A percentile compares a stretch with the other conserved stretches of the same genome.
These are phyloP conservation scores for Linnemannia schmuckeri DNA, from an alignment of 192 early-diverging fungal species.

Conservation along the genomic window DNA sequence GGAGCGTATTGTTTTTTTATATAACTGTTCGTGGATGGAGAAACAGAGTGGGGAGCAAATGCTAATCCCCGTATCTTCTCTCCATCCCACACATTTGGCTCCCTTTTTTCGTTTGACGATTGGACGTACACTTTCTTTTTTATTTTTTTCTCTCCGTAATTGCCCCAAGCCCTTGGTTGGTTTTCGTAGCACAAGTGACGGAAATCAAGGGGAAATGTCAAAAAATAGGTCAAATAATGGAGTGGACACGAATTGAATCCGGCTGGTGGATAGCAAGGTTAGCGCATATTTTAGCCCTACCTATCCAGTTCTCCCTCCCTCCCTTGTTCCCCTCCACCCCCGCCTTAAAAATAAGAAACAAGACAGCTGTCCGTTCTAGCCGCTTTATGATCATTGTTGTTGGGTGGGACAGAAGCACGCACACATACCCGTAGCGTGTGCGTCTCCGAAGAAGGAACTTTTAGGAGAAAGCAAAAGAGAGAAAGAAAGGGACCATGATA, in stretches of 20 bases:
- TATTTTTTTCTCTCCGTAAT: constrained; percentile 7
- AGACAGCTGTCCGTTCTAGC: neutral
- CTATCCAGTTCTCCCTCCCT: neutral
- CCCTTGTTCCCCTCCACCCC: neutral
- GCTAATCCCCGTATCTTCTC: constrained; percentile 10
- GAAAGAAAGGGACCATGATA: neutral
- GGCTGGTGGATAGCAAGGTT: neutral
- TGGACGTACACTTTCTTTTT: constrained; percentile 9
- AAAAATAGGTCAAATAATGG: neutral
- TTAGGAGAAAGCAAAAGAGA: neutral
- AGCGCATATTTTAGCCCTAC: neutral
- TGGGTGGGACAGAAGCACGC: neutral
- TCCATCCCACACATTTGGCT: neutral
- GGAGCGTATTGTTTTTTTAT: neutral
- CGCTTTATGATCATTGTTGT: neutral
- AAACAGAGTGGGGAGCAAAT: constrained; percentile 21
- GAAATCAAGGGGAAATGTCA: neutral
- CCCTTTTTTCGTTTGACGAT: neutral
- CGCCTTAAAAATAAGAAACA: neutral
- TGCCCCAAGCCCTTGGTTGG: neutral
- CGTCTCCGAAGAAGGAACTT: neutral
- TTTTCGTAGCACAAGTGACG: neutral
- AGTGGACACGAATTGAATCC: neutral
- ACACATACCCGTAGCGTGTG: neutral
- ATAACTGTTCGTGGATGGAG: neutral